Evolutionary conservation across 1,284 basidiomycete species (phyloP), one percentile per base, ranked within the genome.

Genomic region (Apiotrichum sp.): DNA sequence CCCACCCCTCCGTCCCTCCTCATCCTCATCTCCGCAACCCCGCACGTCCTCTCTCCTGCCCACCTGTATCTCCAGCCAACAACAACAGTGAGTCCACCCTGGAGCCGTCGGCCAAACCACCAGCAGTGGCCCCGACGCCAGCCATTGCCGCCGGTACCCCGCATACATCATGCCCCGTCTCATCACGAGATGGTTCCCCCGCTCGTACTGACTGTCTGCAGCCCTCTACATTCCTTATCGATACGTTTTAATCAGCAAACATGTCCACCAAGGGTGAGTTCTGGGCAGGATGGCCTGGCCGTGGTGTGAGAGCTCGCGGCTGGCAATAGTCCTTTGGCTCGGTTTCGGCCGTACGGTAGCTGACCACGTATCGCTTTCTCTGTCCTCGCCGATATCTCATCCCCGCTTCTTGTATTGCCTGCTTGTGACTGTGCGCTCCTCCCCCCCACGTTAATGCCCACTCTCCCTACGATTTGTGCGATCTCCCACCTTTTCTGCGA

Each of bases 251-350:
- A 57, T 47, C 43, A 47, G 50, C 43, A 31, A 61, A 49, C 63
- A 76, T 76, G 74, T 76, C 74, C 60, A 74, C 74, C 65, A 76
- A 74, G 65, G 71, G 73, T 75, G 64, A 71, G 71, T 66, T 49
- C 42, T 34, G 5, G 14, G 16, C 32, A 38, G 22, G 22, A 22
- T 22, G 22, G 22, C 22, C 22, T 22, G 22, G 22, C 22, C 22
- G 22, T 22, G 22, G 22, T 22, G 22, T 22, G 22, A 22, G 22
- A 22, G 22, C 22, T 22, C 22, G 22, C 22, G 22, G 22, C 22
- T 22, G 22, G 22, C 22, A 22, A 22, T 22, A 22, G 22, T 22
- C 22, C 22, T 22, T 22, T 22, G 22, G 22, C 22, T 22, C 22
- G 22, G 22, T 22, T 22, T 22, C 22, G 22, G 22, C 22, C 22